A percentile compares a stretch with the other conserved stretches of the same genome.
Evolutionary conservation across 208 protist species (phyloP).

Genomic region (Naegleria gruberi): DNA sequence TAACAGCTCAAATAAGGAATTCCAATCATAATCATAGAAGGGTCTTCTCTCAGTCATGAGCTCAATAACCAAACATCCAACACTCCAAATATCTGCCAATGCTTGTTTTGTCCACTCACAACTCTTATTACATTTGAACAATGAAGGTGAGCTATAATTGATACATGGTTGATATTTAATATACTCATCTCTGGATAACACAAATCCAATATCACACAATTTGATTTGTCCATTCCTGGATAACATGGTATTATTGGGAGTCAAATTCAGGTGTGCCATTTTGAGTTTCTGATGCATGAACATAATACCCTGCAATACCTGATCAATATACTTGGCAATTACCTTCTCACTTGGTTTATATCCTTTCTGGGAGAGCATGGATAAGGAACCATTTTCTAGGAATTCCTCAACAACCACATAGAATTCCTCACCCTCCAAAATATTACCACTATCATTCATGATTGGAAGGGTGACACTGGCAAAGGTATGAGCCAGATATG

Average conservation of each 20-base stretch:
- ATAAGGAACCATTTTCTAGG: neutral
- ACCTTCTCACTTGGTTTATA: neutral
- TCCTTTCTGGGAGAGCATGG: neutral
- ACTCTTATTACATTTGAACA: neutral
- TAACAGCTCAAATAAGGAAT: neutral
- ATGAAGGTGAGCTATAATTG: neutral
- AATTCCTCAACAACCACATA: neutral
- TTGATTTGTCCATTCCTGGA: neutral
- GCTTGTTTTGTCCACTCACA: neutral
- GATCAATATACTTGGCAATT: neutral
- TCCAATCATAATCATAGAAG: slow-evolving; percentile 63
- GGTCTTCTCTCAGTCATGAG: slow-evolving; percentile 72
- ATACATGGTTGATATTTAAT: neutral
- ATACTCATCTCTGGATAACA: neutral
- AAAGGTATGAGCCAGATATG: neutral
- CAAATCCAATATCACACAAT: neutral
- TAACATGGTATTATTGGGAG: neutral
- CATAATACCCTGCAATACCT: neutral
- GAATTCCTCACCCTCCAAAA: neutral
- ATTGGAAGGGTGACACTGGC: neutral
- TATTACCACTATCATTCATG: neutral
- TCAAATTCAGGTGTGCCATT: neutral
- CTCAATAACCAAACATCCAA: slow-evolving; percentile 77
- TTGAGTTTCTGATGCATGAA: neutral
- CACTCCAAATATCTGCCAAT: slow-evolving; percentile 31